Base-by-base conservation (phyloP, 148 eudicot genomes). In the Pharnaceum exiguum region DNA sequence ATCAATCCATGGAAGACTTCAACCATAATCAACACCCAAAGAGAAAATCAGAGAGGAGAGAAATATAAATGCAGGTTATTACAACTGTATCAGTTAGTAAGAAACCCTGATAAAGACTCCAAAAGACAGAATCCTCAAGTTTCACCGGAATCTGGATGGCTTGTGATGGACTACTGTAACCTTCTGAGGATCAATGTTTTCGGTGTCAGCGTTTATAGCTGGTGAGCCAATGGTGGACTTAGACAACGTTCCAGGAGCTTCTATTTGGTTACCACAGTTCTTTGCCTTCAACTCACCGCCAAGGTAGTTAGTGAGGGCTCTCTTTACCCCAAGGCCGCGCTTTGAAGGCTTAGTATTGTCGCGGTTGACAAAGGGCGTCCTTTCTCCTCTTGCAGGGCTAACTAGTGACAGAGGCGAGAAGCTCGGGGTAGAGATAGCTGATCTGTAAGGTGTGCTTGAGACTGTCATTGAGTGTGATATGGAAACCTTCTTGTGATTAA, bases 241-340 rank as follows among this genome's bases (percentile, higher is more conserved):
- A 7, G 71, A 65, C 21, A 68, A 35, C 4, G 73, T 53, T 46
- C 45, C 70, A 5, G 53, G 17, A 18, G 67, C 73, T 43, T 78
- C 80, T 42, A 63, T 46, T 49, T 56, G 65, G 65, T 68, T 62
- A 1, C 45, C 67, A 18, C 63, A 35, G 53, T 23, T 74, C 71
- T 72, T 82, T 44, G 63, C 27, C 66, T 76, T 86, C 5, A 58
- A 33, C 29, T 89, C 96, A 16, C 82, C 88, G 7, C 70, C 85
- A 19, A 90, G 77, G 74, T 90, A 86, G 63, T 80, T 84, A 1
- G 91, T 78, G 38, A 90, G 72, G 15, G 71, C 97, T 52, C 86
- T 73, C 62, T 75, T 90, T 0, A 90, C 89, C 50, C 89, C 91
- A 9, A 79, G 63, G 32, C 97, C 82, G 11, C 84, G 86, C 6